phyloP scores from a whole-genome alignment of 805 yeast genomes.

The Yarrowia hollandica region DNA sequence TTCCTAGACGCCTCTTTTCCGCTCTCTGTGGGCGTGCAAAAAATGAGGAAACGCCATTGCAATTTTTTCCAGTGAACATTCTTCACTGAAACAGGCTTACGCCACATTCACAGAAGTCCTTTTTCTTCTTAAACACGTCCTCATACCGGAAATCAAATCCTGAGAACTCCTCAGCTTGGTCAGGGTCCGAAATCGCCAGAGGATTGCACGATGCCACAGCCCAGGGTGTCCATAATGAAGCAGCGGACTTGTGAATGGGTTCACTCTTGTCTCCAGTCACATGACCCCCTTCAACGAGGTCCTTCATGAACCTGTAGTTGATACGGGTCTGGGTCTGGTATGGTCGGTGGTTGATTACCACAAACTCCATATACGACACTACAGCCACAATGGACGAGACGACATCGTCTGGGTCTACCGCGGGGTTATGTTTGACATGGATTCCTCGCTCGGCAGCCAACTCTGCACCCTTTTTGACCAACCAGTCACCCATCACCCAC shows the following conservation, averaged over 20 bases:
- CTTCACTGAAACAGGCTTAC: neutral
- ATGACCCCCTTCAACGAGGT: neutral
- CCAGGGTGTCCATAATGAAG: conserved; percentile 18
- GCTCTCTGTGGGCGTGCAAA: too few relatives aligned
- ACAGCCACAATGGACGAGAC: conserved; percentile 1
- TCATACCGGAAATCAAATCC: conserved; percentile 12
- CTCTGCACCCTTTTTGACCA: neutral
- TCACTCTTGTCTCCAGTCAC: neutral
- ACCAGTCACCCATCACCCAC: conserved; percentile 26
- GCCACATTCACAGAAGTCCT: conserved; percentile 12
- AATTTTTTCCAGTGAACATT: too few relatives aligned
- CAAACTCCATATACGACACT: conserved; percentile 18
- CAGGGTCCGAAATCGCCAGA: neutral
- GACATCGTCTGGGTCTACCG: neutral
- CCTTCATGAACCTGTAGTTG: conserved; percentile 2
- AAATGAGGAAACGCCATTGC: too few relatives aligned
- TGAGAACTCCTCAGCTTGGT: neutral
- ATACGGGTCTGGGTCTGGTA: conserved; percentile 6
- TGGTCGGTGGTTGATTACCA: conserved; percentile 13
- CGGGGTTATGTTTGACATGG: conserved; percentile 2
- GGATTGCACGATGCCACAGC: conserved; percentile 6
- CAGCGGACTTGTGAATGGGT: neutral
- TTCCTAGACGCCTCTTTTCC: too few relatives aligned
- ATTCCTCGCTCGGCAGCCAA: neutral
- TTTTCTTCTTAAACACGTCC: conserved; percentile 17